These are phyloP conservation scores for Astragalus membranaceus DNA, from an alignment of 306 rosid species.

Conservation along the genomic window DNA sequence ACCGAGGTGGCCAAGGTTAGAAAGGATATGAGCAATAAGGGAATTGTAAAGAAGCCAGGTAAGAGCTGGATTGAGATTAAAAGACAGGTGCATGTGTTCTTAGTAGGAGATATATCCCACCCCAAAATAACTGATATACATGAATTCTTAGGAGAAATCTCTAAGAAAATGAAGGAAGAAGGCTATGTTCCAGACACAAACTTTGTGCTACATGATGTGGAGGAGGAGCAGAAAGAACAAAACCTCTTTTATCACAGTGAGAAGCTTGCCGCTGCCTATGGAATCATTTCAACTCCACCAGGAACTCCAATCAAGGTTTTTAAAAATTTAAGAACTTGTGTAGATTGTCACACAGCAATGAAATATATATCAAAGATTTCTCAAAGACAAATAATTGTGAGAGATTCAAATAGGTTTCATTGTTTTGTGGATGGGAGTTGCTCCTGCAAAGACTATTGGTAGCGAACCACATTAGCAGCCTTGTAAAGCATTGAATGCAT, in stretches of 20 bases:
- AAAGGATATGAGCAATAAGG: conserved; percentile 40
- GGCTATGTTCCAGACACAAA: conserved; percentile 67
- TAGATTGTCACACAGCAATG: conserved; percentile 58
- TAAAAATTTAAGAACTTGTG: conserved; percentile 67
- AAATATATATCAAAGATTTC: conserved; percentile 48
- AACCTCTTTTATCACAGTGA: conserved; percentile 64
- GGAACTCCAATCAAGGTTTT: conserved; percentile 52
- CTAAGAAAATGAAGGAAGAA: conserved; percentile 53
- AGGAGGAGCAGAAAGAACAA: conserved; percentile 61
- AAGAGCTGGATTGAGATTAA: conserved; percentile 66
- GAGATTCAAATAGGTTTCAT: conserved; percentile 72
- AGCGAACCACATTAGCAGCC: not conserved
- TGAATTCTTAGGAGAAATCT: conserved; percentile 37
- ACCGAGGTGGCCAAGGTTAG: conserved; percentile 46
- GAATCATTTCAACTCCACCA: conserved; percentile 59
- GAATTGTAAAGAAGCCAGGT: conserved; percentile 53
- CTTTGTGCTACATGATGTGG: conserved; percentile 59
- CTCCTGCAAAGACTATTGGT: conserved; percentile 60
- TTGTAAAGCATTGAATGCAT: not conserved
- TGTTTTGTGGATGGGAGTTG: conserved; percentile 52
- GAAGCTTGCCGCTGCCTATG: conserved; percentile 64
- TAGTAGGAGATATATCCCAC: conserved; percentile 57
- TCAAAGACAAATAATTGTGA: conserved; percentile 38
- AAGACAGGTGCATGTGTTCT: conserved; percentile 48
- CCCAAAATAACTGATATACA: conserved; percentile 50